Evolutionary conservation across 768 basidiomycete species (phyloP).

Genomic region (Tricholoma terreum): DNA sequence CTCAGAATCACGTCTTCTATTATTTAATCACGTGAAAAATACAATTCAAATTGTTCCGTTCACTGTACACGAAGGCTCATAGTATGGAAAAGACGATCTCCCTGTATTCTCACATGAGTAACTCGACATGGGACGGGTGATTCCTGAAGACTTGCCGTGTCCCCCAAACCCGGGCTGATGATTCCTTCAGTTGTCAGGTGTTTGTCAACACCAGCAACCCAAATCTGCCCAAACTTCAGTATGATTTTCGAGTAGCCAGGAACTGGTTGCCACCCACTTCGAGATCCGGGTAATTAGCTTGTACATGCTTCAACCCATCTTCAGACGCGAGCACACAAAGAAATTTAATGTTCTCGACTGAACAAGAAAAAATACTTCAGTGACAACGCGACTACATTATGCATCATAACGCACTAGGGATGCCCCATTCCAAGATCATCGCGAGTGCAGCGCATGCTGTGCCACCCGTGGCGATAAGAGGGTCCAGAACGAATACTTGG

Average conservation of each 20-base stretch:
- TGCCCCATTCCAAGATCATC: constrained; percentile 86
- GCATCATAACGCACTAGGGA: constrained; percentile 48
- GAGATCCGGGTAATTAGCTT: constrained; percentile 66
- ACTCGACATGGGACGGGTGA: background rate
- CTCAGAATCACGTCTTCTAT: constrained; percentile 44
- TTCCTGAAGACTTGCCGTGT: constrained; percentile 57
- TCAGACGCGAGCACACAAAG: constrained; percentile 79
- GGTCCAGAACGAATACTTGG: constrained; percentile 84
- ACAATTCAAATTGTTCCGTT: too few species aligned
- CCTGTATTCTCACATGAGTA: constrained; percentile 43
- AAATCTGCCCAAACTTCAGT: constrained; percentile 56
- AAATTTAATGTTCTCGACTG: constrained; percentile 74
- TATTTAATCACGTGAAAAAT: constrained; percentile 3
- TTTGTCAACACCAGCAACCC: constrained; percentile 80
- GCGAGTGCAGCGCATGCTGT: constrained; percentile 84
- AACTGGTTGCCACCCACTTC: constrained; percentile 49
- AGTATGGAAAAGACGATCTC: constrained; percentile 84
- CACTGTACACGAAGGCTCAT: constrained; percentile 15
- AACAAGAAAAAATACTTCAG: background rate
- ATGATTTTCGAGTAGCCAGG: background rate
- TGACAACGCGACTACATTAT: background rate
- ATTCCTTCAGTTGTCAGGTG: constrained; percentile 70
- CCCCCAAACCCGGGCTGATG: constrained; percentile 88
- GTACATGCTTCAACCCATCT: constrained; percentile 67
- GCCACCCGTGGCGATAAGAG: constrained; percentile 91